phyloP scores from a whole-genome alignment of 345 rosid species.

The Gossypium australe region DNA sequence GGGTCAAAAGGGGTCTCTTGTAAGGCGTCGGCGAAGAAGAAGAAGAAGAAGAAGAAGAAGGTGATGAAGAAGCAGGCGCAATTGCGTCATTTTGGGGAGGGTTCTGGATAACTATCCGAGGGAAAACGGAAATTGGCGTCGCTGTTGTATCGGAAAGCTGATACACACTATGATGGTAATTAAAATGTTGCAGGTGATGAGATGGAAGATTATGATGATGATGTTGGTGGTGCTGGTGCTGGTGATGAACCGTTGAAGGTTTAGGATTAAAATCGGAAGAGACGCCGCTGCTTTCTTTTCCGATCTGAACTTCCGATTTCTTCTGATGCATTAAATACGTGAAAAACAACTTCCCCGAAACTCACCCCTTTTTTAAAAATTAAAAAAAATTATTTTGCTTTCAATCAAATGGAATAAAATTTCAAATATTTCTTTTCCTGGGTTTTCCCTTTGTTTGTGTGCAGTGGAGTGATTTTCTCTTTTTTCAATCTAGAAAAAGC shows the following conservation, averaged over 20 bases:
- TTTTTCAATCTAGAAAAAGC: background rate
- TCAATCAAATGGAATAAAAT: background rate
- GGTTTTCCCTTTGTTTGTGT: background rate
- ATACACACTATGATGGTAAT: constrained; percentile 15
- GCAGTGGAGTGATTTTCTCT: constrained; percentile 3
- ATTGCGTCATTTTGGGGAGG: constrained; percentile 43
- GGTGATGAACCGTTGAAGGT: constrained; percentile 31
- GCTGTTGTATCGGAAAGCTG: constrained; percentile 13
- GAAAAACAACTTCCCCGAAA: background rate
- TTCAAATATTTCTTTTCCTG: background rate
- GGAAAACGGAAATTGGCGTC: constrained; percentile 8
- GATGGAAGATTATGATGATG: constrained; percentile 11
- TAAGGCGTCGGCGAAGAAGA: constrained; percentile 51
- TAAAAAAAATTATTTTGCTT: background rate
- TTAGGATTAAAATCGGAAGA: constrained; percentile 92
- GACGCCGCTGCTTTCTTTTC: constrained; percentile 99
- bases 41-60: constrained; percentile 17
- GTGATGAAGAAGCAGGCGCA: constrained; percentile 30
- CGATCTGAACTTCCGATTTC: constrained; percentile 98
- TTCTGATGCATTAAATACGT: constrained; percentile 93
- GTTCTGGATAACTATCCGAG: constrained; percentile 30
- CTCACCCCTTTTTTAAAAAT: background rate
- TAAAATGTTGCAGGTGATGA: background rate
- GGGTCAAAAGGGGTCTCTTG: constrained; percentile 57
- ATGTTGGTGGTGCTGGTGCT: background rate